These are phyloP conservation scores for Barnettozyma hawaiiensis DNA, from an alignment of 1,139 yeast species.

Conservation along the genomic window DNA sequence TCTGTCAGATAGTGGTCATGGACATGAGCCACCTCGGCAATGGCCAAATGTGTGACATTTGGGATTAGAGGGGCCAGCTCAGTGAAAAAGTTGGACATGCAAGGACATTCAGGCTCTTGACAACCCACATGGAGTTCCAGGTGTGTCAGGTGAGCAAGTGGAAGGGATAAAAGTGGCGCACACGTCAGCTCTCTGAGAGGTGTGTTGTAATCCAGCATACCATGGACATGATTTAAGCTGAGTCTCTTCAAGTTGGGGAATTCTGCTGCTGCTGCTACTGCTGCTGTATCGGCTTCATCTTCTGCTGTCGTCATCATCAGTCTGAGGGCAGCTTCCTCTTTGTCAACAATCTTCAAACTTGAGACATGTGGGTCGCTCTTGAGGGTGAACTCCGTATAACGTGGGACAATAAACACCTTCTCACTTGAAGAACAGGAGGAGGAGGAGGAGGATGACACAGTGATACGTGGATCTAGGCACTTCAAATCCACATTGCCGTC, in stretches of 20 bases:
- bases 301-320: too few relatives aligned
- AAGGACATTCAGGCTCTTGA: conserved; percentile 39
- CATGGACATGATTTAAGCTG: conserved; percentile 38
- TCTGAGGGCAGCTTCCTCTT: conserved; percentile 33
- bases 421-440: too few relatives aligned
- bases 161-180: conserved; percentile 27
- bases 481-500: not conserved
- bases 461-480: not conserved
- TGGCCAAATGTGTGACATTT: conserved; percentile 35
- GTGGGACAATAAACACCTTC: not conserved
- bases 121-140: conserved; percentile 43
- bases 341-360: conserved; percentile 22
- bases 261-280: too few relatives aligned
- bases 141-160: conserved; percentile 28
- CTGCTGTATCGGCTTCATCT: too few relatives aligned
- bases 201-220: conserved; percentile 32
- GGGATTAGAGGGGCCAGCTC: conserved; percentile 28
- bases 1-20: conserved; percentile 49
- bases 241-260: conserved; percentile 27
- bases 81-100: conserved; percentile 37
- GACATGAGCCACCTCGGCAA: conserved; percentile 41
- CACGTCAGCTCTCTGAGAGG: conserved; percentile 27
- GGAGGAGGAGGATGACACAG: too few relatives aligned
- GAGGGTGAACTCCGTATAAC: conserved; percentile 3
- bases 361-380: conserved; percentile 3